These are phyloP conservation scores for Phytophthora quininea DNA, from an alignment of 352 stramenopile genomes.

Conservation along the genomic window DNA sequence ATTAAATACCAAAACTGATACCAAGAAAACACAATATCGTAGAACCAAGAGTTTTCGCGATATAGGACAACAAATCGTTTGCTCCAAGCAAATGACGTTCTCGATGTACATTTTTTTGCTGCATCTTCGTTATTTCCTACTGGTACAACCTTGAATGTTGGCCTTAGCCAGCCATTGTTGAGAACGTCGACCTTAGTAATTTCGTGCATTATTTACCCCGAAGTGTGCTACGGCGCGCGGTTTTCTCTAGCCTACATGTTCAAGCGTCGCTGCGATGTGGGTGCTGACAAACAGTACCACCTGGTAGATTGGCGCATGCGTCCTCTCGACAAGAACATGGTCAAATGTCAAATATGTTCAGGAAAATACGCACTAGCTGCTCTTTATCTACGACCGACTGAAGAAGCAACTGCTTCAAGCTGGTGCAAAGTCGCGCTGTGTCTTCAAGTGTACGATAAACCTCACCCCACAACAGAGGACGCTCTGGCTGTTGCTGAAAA, in stretches of 20 bases:
- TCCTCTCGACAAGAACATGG: constrained; percentile 77
- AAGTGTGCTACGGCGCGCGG: constrained; percentile 55
- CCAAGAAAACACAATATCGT: no score
- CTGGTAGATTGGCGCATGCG: constrained; percentile 96
- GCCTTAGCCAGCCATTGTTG: no score
- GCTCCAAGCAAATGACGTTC: no score
- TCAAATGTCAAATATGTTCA: constrained; percentile 91
- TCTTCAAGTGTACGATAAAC: constrained; percentile 87
- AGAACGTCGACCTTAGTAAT: no score
- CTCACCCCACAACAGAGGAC: constrained; percentile 51
- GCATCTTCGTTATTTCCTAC: no score
- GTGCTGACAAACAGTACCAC: constrained; percentile 98
- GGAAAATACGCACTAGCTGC: constrained; percentile 97
- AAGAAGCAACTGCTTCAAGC: constrained; percentile 79
- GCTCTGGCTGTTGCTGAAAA: constrained; percentile 62
- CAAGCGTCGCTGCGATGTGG: constrained; percentile 82
- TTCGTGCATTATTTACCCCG: no score
- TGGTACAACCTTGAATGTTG: no score
- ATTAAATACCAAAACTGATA: no score
- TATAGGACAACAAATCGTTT: no score
- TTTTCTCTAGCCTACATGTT: constrained; percentile 90
- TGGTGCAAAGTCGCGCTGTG: constrained; percentile 68
- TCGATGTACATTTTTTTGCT: no score
- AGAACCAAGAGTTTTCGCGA: no score
- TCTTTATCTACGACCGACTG: constrained; percentile 96